A percentile compares a stretch with the other conserved stretches of the same genome.
Evolutionary conservation across 495 filamentous ascomycete genomes (phyloP).

Genomic region (Margaritispora aquatica): DNA sequence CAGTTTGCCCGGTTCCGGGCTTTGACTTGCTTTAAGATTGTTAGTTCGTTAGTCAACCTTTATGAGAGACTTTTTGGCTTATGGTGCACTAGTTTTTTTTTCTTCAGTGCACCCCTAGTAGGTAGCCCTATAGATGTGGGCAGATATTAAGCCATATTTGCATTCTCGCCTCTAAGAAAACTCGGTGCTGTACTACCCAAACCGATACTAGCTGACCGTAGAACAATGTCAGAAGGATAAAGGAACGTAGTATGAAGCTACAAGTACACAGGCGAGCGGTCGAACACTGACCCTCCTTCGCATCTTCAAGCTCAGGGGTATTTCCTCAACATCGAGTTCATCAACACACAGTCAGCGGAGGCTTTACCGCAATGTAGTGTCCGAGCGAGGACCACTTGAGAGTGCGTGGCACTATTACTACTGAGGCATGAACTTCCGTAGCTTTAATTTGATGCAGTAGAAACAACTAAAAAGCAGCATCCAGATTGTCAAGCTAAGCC

Average conservation of each 20-base stretch:
- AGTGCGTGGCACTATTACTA: no score
- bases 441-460: no score
- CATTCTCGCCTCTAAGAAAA: no score
- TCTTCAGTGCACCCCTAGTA: neutral
- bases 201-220: no score
- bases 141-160: neutral
- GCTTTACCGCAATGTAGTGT: neutral
- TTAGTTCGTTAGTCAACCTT: neutral
- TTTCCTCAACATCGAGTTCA: neutral
- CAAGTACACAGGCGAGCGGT: neutral
- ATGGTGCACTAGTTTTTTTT: neutral
- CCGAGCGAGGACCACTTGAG: neutral
- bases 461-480: no score
- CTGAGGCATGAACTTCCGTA: no score
- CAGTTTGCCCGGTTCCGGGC: neutral
- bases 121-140: neutral
- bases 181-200: no score
- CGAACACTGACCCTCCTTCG: neutral
- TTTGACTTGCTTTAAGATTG: no score
- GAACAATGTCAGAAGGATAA: no score
- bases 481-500: neutral
- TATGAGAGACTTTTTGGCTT: neutral
- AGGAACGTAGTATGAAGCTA: no score
- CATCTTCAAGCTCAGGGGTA: neutral
- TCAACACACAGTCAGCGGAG: conserved; percentile 1